Evolutionary conservation across 305 asterid genomes (phyloP), one percentile per base, ranked within the genome.

Genomic region (Solanum hybrid): DNA sequence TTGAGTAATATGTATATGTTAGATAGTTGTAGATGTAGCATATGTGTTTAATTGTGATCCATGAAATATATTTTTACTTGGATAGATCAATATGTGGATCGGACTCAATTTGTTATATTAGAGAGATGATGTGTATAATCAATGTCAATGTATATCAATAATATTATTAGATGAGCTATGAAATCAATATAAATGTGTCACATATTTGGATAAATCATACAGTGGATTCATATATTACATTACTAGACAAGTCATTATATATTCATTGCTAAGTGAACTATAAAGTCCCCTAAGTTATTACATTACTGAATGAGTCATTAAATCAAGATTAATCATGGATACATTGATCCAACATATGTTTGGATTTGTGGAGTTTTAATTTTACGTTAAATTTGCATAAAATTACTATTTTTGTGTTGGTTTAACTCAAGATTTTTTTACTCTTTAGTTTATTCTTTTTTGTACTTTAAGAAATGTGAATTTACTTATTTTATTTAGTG

Each of bases 31-130:
- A 69, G 31, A 24, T n/a, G 75, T 66, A 66, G 12, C 29, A 66
- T 71, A 69, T 69, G 17, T 24, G 16, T 71, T 27, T 71, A 26
- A 71, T 71, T 71, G 17, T 26, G 14, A 26, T 71, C 17, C 77
- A 0, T 71, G 0, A 27, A 71, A 71, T 71, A 71, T 0, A 71
- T 2, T 71, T 27, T 24, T 71, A 0, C 17, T 11, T 22, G 14
- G 16, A 71, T 26, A 13, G 34, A 71, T 71, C 8, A 71, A 26
- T 71, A 71, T 3, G 34, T 26, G 77, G 8, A 71, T 10, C 24
- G 4, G 1, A 56, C 2, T 71, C 75, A n/a, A 24, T n/a, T 66
- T 66, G 14, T n/a, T 17, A 17, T 17, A 6, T 6, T 56, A 56
- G 24, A 56, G 0, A 56, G 4, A 6, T 56, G 26, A 60, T 3